Conservation (phyloP, 768 basidiomycete species). For the Rhizopogon vulgaris region DNA sequence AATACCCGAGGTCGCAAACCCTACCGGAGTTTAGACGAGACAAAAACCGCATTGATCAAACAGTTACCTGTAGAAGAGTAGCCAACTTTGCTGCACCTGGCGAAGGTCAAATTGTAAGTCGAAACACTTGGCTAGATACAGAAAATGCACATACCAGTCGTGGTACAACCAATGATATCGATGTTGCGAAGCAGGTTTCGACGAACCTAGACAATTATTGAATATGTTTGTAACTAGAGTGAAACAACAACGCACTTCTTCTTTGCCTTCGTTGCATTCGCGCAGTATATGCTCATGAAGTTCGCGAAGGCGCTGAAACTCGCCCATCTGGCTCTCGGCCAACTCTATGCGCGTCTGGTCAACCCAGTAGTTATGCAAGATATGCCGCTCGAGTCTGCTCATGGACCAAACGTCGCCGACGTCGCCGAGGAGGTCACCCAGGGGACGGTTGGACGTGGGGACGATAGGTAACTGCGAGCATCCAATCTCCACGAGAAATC, state of each 20-base stretch:
- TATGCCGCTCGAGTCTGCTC: constrained; percentile 42
- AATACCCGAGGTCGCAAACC: constrained; percentile 54
- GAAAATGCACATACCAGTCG: constrained; percentile 47
- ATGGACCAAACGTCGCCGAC: constrained; percentile 46
- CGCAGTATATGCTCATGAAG: constrained; percentile 35
- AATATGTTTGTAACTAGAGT: neutral
- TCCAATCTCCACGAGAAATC: constrained; percentile 36
- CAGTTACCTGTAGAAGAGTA: constrained; percentile 46
- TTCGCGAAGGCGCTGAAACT: constrained; percentile 38
- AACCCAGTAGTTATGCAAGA: constrained; percentile 42
- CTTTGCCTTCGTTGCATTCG: constrained; percentile 34
- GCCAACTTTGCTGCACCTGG: constrained; percentile 65
- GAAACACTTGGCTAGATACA: neutral
- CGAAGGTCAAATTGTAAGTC: neutral
- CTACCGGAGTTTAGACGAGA: constrained; percentile 26
- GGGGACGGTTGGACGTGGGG: constrained; percentile 30
- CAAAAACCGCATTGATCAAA: neutral
- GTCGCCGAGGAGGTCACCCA: constrained; percentile 30
- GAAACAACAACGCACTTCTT: constrained; percentile 40
- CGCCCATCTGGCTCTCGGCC: constrained; percentile 24
- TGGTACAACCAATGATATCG: constrained; percentile 72
- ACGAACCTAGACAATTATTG: constrained; percentile 35
- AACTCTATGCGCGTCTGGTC: constrained; percentile 30
- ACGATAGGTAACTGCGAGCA: constrained; percentile 29
- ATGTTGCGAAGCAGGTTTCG: constrained; percentile 46